A percentile compares a stretch with the other conserved stretches of the same genome.
Evolutionary conservation across 306 rosid genomes (phyloP).

Genomic region (Sicyos baderoa): DNA sequence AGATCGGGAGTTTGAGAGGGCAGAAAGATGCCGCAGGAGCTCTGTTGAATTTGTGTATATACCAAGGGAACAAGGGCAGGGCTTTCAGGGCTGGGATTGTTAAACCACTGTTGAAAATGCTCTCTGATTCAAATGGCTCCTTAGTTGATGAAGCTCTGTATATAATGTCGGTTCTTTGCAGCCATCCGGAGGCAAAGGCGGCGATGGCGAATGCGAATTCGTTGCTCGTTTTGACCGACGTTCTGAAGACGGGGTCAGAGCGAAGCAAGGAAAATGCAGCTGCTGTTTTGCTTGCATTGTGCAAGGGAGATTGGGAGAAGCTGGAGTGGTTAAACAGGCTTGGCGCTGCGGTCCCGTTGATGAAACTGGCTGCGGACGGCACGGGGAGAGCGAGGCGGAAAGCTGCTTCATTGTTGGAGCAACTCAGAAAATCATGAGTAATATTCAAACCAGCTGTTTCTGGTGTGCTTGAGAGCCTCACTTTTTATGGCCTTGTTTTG

Average conservation of each 20-base stretch:
- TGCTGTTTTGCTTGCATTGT: conserved; percentile 76
- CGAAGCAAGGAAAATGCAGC: conserved; percentile 80
- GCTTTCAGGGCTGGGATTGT: conserved; percentile 71
- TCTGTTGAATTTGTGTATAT: conserved; percentile 74
- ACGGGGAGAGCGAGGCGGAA: conserved; percentile 86
- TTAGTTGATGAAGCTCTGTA: conserved; percentile 85
- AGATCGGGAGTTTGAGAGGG: conserved; percentile 73
- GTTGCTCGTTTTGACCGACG: conserved; percentile 71
- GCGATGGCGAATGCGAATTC: conserved; percentile 71
- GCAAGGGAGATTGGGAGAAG: conserved; percentile 68
- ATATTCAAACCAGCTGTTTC: not conserved
- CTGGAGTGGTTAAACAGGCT: conserved; percentile 70
- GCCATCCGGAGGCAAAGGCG: conserved; percentile 77
- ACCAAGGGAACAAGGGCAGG: conserved; percentile 88
- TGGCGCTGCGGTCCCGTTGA: conserved; percentile 68
- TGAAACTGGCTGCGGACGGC: conserved; percentile 62
- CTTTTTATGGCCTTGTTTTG: not conserved
- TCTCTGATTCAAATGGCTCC: conserved; percentile 64
- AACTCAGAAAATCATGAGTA: conserved; percentile 42
- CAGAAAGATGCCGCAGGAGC: conserved; percentile 94
- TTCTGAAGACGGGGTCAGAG: conserved; percentile 56
- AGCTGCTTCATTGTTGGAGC: conserved; percentile 76
- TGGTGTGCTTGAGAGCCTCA: not conserved
- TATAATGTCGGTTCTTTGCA: conserved; percentile 78
- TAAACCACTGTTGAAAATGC: conserved; percentile 63